phyloP scores from a whole-genome alignment of 345 rosid species.

The Syzygium oleosum region DNA sequence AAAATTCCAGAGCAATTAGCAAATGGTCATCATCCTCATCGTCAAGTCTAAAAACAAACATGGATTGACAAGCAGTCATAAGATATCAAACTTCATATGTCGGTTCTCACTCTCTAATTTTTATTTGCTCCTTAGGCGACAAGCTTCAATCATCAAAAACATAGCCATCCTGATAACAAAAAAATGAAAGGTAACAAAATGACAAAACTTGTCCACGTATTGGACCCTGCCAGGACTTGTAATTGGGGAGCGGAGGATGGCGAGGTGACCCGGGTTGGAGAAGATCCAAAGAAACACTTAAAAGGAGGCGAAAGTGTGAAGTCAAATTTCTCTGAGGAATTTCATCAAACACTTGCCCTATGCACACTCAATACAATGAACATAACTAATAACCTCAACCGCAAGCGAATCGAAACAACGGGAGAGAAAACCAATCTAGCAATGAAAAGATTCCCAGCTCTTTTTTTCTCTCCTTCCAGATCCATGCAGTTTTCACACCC shows the following conservation, averaged over 20 bases:
- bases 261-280: background rate
- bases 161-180: background rate
- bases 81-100: background rate
- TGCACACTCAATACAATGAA: background rate
- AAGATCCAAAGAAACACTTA: background rate
- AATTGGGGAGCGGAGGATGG: background rate
- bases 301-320: background rate
- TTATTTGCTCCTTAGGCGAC: background rate
- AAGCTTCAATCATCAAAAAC: background rate
- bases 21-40: background rate
- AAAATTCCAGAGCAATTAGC: conserved; percentile 1
- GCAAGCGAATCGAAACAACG: background rate
- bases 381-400: background rate
- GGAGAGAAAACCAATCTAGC: rapidly evolving
- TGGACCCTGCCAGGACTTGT: background rate
- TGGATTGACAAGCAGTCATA: background rate
- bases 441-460: background rate
- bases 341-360: background rate
- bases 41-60: background rate
- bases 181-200: background rate
- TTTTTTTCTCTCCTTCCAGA: background rate
- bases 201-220: background rate
- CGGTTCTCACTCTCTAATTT: background rate
- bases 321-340: background rate
- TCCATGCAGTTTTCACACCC: background rate